These are phyloP conservation scores for Solanum clarkiae DNA, from an alignment of 257 asterid species.

Conservation along the genomic window DNA sequence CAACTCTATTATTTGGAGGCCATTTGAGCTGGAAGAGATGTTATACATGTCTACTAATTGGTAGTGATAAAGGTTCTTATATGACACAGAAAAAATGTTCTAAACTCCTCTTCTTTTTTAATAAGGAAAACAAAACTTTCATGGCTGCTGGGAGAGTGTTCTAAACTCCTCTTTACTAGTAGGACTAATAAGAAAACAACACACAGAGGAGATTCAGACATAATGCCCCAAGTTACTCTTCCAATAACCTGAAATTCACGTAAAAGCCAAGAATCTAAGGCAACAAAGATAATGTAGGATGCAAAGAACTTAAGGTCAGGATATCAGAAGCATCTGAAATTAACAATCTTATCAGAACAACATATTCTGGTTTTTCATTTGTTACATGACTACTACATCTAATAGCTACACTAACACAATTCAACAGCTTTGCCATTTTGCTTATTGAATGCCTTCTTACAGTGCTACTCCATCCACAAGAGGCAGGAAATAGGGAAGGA, in stretches of 20 bases:
- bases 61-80: no score
- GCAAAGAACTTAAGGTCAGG: background rate
- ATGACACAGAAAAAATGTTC: background rate
- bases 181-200: background rate
- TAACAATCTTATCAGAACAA: background rate
- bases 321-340: background rate
- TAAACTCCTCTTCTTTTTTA: background rate
- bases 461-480: background rate
- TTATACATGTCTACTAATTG: no score
- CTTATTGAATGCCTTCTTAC: background rate
- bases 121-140: background rate
- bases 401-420: background rate
- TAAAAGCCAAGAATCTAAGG: background rate
- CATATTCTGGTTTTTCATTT: background rate
- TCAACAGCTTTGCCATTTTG: background rate
- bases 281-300: background rate
- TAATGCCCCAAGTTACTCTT: background rate
- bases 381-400: background rate
- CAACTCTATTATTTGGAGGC: no score
- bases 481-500: background rate
- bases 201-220: background rate
- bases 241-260: background rate
- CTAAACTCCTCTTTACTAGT: background rate
- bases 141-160: background rate
- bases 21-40: no score